A percentile compares a stretch with the other conserved stretches of the same genome.
Evolutionary conservation across 768 basidiomycete genomes (phyloP).

Genomic region (Podaxis sp.): DNA sequence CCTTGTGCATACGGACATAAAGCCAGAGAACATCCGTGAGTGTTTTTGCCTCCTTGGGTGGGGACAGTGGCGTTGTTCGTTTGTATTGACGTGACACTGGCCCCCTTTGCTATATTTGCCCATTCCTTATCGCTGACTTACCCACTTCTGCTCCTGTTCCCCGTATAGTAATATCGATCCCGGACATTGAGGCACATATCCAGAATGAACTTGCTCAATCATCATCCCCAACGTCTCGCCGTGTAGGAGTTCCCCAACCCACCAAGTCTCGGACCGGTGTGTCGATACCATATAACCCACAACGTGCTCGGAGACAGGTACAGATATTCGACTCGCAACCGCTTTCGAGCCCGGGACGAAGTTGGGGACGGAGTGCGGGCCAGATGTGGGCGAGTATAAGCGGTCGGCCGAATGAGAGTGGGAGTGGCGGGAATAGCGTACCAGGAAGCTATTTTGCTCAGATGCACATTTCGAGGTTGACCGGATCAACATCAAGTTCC

Average conservation of each 20-base stretch:
- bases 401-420: constrained; percentile 22
- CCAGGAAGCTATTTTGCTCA: constrained; percentile 39
- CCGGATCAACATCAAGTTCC: constrained; percentile 18
- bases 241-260: constrained; percentile 74
- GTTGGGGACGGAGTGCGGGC: constrained; percentile 25
- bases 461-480: constrained; percentile 32
- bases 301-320: constrained; percentile 55
- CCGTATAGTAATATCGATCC: constrained; percentile 73
- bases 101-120: constrained; percentile 23
- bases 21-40: constrained; percentile 94
- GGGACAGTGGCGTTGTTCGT: constrained; percentile 5
- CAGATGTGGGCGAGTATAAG: constrained; percentile 15
- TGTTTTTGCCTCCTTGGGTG: constrained; percentile 15
- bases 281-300: constrained; percentile 52
- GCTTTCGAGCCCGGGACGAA: constrained; percentile 51
- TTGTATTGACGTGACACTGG: constrained; percentile 15
- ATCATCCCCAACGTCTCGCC: constrained; percentile 70
- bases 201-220: constrained; percentile 61
- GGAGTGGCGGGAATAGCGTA: constrained; percentile 34
- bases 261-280: constrained; percentile 60
- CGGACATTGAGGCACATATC: constrained; percentile 75
- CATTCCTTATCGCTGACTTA: constrained; percentile 22
- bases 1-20: constrained; percentile 90
- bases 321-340: constrained; percentile 85
- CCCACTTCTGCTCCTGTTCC: constrained; percentile 21